Evolutionary conservation across 2,329 filamentous ascomycete genomes (phyloP).

Genomic region (Diaporthe nobilis): DNA sequence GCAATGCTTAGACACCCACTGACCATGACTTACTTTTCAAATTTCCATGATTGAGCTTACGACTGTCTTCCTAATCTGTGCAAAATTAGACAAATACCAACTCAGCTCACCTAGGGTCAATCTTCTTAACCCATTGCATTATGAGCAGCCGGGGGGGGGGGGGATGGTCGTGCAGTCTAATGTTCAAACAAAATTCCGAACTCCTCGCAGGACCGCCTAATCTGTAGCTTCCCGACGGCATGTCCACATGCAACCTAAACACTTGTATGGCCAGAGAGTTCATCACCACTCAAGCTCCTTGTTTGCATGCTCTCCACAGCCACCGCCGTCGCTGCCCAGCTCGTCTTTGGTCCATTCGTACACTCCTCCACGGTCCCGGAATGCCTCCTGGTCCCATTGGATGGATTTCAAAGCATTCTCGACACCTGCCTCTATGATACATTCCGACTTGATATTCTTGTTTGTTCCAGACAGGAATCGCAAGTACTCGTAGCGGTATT

Average conservation of each 20-base stretch:
- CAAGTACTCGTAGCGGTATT: background rate
- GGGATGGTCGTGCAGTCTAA: too few relatives aligned
- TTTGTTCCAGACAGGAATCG: conserved; percentile 5
- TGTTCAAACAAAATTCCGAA: too few relatives aligned
- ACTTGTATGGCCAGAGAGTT: background rate
- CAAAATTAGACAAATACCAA: too few relatives aligned
- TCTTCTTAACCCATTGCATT: too few relatives aligned
- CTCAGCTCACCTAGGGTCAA: too few relatives aligned
- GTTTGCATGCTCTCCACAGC: background rate
- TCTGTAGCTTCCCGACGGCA: background rate
- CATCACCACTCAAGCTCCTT: conserved; percentile 22
- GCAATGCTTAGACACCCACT: too few relatives aligned
- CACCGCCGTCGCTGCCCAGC: background rate
- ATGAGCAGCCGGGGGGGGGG: too few relatives aligned
- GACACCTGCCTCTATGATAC: conserved; percentile 18
- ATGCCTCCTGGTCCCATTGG: conserved; percentile 22
- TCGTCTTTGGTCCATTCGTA: conserved; percentile 31
- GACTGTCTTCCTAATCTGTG: too few relatives aligned
- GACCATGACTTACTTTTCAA: too few relatives aligned
- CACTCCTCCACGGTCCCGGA: conserved; percentile 17
- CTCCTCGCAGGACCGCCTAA: background rate
- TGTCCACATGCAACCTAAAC: background rate
- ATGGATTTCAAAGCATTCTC: conserved; percentile 46
- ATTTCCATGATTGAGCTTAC: too few relatives aligned
- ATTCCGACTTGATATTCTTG: conserved; percentile 21